Percentiles rank a stretch among this genome's conserved stretches.
These are phyloP conservation scores for Nymphaea thermarum DNA, from an alignment of 164 flowering plant species.

Conservation along the genomic window DNA sequence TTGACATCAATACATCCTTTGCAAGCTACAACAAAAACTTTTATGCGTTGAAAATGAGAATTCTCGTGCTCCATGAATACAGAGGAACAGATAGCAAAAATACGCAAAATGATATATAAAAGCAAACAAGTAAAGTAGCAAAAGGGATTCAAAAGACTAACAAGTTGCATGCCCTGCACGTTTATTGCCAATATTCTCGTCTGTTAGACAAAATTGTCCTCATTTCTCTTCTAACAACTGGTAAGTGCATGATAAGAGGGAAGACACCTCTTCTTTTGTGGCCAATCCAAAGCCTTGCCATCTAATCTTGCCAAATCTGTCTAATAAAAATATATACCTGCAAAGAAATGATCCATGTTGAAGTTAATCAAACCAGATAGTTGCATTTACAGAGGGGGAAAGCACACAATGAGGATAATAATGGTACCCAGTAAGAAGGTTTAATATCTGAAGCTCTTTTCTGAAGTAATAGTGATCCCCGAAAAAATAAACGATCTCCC, in stretches of 20 bases:
- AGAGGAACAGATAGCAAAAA: too few relatives aligned
- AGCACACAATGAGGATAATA: neutral
- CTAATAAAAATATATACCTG: conserved; percentile 83
- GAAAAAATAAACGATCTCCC: conserved; percentile 70
- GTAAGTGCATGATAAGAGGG: conserved; percentile 68
- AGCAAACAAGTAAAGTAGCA: too few relatives aligned
- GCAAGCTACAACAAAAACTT: too few relatives aligned
- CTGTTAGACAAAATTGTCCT: conserved; percentile 4
- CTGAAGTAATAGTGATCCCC: conserved; percentile 94
- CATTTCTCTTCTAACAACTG: conserved; percentile 55
- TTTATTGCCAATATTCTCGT: too few relatives aligned
- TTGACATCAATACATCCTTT: too few relatives aligned
- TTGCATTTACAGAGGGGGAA: neutral
- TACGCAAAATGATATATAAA: too few relatives aligned
- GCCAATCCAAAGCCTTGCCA: conserved; percentile 95
- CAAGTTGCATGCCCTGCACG: too few relatives aligned
- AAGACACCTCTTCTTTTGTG: conserved; percentile 56
- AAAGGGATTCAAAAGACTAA: too few relatives aligned
- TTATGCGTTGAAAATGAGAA: too few relatives aligned
- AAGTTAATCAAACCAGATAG: neutral
- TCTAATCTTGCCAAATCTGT: conserved; percentile 80
- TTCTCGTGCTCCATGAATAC: too few relatives aligned
- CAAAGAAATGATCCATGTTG: neutral
- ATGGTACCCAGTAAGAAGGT: conserved; percentile 89
- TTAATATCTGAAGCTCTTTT: conserved; percentile 82